phyloP scores from a whole-genome alignment of 73 alveolate species.

The Paramecium bursaria region DNA sequence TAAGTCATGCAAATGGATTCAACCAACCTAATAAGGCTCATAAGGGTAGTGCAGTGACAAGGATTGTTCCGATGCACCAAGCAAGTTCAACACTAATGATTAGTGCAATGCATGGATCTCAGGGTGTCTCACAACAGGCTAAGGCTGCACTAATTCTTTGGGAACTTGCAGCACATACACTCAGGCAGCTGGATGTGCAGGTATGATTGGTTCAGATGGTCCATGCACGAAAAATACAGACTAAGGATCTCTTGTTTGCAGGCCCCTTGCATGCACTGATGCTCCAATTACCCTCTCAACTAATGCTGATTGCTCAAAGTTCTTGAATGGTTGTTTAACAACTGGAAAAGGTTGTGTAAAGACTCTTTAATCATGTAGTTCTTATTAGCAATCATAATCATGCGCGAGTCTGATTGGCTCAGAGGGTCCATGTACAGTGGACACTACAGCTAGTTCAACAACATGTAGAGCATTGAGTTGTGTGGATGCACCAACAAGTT shows the following conservation, averaged over 20 bases:
- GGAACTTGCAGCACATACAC: not conserved
- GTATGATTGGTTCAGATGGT: not conserved
- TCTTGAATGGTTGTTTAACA: too few species aligned
- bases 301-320: too few species aligned
- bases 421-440: too few species aligned
- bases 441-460: not conserved
- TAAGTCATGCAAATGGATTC: conserved; percentile 42
- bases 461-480: conserved; percentile 24
- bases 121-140: conserved; percentile 44
- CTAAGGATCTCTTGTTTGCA: too few species aligned
- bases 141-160: conserved; percentile 33
- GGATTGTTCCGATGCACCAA: conserved; percentile 38
- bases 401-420: too few species aligned
- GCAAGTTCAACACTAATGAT: conserved; percentile 19
- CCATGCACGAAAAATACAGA: too few species aligned
- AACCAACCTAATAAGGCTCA: too few species aligned
- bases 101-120: conserved; percentile 1
- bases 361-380: too few species aligned
- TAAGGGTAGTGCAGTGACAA: not conserved
- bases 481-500: conserved; percentile 23
- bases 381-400: too few species aligned
- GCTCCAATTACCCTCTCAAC: too few species aligned
- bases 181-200: not conserved
- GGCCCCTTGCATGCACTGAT: too few species aligned
- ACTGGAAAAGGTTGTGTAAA: too few species aligned